These are phyloP conservation scores for Omphalotus olearius DNA, from an alignment of 1,284 basidiomycete species.

Conservation along the genomic window DNA sequence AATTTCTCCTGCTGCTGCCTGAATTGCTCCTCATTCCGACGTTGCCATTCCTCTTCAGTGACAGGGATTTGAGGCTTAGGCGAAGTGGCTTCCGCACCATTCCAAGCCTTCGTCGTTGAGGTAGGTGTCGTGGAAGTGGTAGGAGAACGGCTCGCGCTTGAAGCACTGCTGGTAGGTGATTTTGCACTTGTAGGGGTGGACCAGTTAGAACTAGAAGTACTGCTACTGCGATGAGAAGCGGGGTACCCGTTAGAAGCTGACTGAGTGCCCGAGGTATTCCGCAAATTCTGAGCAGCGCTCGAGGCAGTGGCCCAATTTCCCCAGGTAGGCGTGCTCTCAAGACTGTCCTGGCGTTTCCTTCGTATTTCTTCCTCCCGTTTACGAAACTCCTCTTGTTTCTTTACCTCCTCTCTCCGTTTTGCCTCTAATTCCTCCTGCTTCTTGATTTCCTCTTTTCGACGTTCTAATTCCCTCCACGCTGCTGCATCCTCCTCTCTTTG, in stretches of 20 bases:
- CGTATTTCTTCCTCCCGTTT: conserved; percentile 37
- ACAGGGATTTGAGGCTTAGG: conserved; percentile 22
- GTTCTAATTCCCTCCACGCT: conserved; percentile 10
- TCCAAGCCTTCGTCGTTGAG: conserved; percentile 18
- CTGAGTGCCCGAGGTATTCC: background rate
- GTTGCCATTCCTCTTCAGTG: conserved; percentile 48
- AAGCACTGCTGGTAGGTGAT: conserved; percentile 5
- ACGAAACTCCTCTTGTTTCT: conserved; percentile 39
- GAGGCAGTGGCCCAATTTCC: conserved; percentile 15
- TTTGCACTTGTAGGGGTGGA: conserved; percentile 9
- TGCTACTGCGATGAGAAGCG: conserved; percentile 21
- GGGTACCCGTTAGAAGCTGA: conserved; percentile 8
- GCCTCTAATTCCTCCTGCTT: conserved; percentile 13
- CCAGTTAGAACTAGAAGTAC: conserved; percentile 22
- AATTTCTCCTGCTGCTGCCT: conserved; percentile 57
- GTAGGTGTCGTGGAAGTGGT: conserved; percentile 22
- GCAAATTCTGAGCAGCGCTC: background rate
- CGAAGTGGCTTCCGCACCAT: background rate
- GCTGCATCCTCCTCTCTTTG: conserved; percentile 7
- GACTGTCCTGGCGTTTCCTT: conserved; percentile 35
- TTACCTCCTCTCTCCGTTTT: conserved; percentile 13
- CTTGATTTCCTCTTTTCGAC: conserved; percentile 4
- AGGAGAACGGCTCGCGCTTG: conserved; percentile 14
- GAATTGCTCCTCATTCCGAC: conserved; percentile 52
- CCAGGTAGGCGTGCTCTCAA: conserved; percentile 15